Conservation (phyloP, 192 early-diverging fungal genomes). For the Coemansia sp. region DNA sequence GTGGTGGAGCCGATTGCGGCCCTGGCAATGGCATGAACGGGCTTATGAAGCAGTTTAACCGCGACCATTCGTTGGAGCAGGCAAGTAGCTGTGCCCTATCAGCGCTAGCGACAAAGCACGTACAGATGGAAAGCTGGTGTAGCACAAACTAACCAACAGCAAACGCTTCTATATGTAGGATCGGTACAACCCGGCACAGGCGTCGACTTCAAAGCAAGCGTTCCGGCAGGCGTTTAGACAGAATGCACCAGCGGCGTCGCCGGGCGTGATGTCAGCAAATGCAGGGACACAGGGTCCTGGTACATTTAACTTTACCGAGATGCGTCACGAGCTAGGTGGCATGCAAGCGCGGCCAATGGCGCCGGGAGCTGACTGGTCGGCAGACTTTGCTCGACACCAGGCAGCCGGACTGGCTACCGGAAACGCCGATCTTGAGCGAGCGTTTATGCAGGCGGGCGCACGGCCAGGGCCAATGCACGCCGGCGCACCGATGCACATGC, state of each 20-base stretch:
- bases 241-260: conserved; percentile 21
- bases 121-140: too few species aligned
- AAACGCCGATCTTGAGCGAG: conserved; percentile 51
- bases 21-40: conserved; percentile 74
- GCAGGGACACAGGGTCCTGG: conserved; percentile 29
- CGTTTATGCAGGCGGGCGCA: conserved; percentile 22
- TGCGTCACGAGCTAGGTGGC: conserved; percentile 66
- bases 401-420: conserved; percentile 18
- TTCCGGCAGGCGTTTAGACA: conserved; percentile 49
- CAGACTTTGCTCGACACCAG: conserved; percentile 70
- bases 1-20: conserved; percentile 70
- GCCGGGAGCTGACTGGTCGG: conserved; percentile 63
- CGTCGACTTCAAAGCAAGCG: conserved; percentile 44
- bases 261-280: conserved; percentile 21
- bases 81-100: conserved; percentile 47
- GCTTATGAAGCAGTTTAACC: conserved; percentile 78
- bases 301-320: conserved; percentile 68
- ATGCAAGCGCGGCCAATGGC: conserved; percentile 39
- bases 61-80: conserved; percentile 78
- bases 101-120: not conserved
- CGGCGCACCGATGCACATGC: conserved; percentile 36
- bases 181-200: conserved; percentile 36
- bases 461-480: conserved; percentile 4
- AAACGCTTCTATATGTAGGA: conserved; percentile 19
- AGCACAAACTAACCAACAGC: conserved; percentile 4